Conservation (phyloP, 192 early-diverging fungal species). For the Coemansia sp. region DNA sequence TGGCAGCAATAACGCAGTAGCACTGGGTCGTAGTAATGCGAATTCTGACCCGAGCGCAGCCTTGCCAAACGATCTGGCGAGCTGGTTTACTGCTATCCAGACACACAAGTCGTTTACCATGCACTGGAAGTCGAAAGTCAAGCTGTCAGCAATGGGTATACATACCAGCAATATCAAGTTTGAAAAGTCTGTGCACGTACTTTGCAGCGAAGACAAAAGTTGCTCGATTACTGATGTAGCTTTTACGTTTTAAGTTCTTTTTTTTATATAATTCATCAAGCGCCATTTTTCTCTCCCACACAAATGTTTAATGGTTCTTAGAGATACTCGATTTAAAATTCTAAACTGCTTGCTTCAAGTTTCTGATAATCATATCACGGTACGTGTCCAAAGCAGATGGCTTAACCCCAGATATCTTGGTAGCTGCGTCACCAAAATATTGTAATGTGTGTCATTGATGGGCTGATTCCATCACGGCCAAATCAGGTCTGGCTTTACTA, state of each 20-base stretch:
- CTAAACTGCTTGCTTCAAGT: no score
- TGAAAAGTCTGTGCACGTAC: constrained; percentile 45
- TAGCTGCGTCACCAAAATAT: no score
- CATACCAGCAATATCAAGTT: constrained; percentile 44
- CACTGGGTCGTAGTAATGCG: constrained; percentile 3
- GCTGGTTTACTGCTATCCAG: constrained; percentile 48
- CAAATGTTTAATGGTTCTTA: no score
- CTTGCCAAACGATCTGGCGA: constrained; percentile 17
- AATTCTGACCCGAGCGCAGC: neutral
- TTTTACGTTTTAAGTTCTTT: neutral
- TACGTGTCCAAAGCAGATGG: no score
- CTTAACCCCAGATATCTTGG: no score
- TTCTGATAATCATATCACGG: no score
- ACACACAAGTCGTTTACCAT: constrained; percentile 40
- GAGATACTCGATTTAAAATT: no score
- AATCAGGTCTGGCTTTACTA: no score
- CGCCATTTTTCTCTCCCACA: neutral
- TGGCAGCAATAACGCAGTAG: neutral
- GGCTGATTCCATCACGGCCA: no score
- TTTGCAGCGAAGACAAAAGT: constrained; percentile 28
- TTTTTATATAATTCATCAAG: neutral
- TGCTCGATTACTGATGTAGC: constrained; percentile 25
- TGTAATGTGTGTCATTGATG: no score
- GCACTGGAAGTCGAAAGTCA: constrained; percentile 47
- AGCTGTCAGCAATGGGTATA: constrained; percentile 41